phyloP scores from a whole-genome alignment of 768 basidiomycete species.

The Pisolithus orientalis region DNA sequence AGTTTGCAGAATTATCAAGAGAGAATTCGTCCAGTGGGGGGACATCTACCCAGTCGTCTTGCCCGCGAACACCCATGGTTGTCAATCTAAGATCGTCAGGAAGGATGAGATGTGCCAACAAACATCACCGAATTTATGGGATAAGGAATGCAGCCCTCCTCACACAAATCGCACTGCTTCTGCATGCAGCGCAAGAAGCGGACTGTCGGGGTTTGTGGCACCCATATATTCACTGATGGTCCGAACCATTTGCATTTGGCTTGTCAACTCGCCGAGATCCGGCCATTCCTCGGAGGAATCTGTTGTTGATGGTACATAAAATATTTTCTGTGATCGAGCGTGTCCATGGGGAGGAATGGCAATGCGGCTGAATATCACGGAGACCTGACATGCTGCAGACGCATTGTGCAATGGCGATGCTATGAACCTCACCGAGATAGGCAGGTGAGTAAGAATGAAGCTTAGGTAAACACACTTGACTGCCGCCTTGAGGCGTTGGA shows the following conservation, averaged over 20 bases:
- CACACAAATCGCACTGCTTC: slow-evolving; percentile 16
- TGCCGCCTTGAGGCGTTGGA: slow-evolving; percentile 5
- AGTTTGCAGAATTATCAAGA: slow-evolving; percentile 38
- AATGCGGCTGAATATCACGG: too few relatives aligned
- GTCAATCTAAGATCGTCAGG: slow-evolving; percentile 3
- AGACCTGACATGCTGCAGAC: neutral
- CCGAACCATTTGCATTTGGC: neutral
- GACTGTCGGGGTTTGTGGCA: neutral
- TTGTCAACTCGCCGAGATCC: neutral
- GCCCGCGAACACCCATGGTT: slow-evolving; percentile 12
- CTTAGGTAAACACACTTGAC: slow-evolving; percentile 4
- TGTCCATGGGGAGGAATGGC: neutral
- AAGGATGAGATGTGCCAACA: neutral
- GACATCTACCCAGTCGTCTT: slow-evolving; percentile 24
- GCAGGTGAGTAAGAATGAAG: slow-evolving; percentile 19
- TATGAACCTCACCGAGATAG: slow-evolving; percentile 17
- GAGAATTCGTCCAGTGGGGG: slow-evolving; percentile 28
- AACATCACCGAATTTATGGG: slow-evolving; percentile 14
- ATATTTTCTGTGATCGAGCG: neutral
- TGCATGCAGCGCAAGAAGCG: slow-evolving; percentile 3
- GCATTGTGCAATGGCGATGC: neutral
- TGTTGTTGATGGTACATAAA: too few relatives aligned
- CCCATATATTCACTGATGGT: neutral
- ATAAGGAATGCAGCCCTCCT: slow-evolving; percentile 8
- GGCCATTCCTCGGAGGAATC: neutral